Evolutionary conservation across 2,329 filamentous ascomycete species (phyloP), one percentile per base, ranked within the genome.

Genomic region (Alternaria sp.): DNA sequence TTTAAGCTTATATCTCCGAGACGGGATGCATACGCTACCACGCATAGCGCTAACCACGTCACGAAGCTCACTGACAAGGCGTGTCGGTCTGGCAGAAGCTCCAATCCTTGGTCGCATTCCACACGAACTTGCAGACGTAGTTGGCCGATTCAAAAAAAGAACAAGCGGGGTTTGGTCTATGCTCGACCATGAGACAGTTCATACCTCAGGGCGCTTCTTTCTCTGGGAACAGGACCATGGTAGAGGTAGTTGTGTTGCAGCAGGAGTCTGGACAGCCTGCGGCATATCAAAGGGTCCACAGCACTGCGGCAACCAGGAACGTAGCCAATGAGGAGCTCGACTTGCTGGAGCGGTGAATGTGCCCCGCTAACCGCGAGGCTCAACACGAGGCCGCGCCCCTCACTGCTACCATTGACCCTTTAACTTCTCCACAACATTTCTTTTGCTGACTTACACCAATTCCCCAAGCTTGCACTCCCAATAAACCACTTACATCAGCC

Each of bases 291-390:
- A 28, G 51, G 59, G 34, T 49, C 59, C 59, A 43, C 48, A 20
- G 49, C 18, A 34, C 60, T 58, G 56, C 62, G 59, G 57, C 53
- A 58, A 62, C 65, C 67, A 69, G 67, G 67, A 58, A 68, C 67
- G 45, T 56, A 45, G 61, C 65, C 59, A 67, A 62, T 68, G 18
- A 57, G 62, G 40, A 27, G 43, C 48, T 28, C 14, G 16, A 38
- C 46, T 57, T 62, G 46, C 44, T 60, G 45, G 48, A 61, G 69
- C 68, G 69, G 68, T 72, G 68, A 71, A 69, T 65, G 67, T 62
- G 61, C 66, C 69, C 67, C 69, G 64, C 69, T 54, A 66, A 66
- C 55, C 53, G 66, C 63, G 66, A 70, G 61, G 60, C 66, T 65
- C 59, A 64, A 64, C 58, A 58, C 51, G 44, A 60, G 58, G 54